Base-by-base conservation (phyloP, 805 yeast species). In the Zygotorulaspora danielsina region DNA sequence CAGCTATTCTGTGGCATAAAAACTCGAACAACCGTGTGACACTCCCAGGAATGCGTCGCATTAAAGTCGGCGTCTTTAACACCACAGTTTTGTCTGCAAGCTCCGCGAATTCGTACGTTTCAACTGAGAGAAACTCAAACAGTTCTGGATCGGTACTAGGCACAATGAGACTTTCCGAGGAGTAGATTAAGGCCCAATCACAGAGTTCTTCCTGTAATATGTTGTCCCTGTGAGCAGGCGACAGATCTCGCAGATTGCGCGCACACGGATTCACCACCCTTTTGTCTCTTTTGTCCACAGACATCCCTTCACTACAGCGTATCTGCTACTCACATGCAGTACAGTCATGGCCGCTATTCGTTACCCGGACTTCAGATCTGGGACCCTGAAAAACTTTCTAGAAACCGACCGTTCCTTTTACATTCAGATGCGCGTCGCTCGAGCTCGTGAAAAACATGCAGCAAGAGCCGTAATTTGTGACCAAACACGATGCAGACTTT, bases 341-440 rank as follows among this genome's bases (percentile, higher is more conserved):
- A 27, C 16, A 16, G 16, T 27, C 31, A 27, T 27, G 24, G 24
- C 7, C 7, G 24, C 3, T 27, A n/a, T 11, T 27, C 16, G 16
- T 16, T 27, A 27, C 31, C 17, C 4, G 31, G 31, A 27, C 31
- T 11, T 11, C 31, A 27, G 31, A 27, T 27, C 31, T 13, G 31
- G 13, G 16, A 27, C 16, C 31, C 31, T 13, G 6, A 27, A 27
- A 27, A 27, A 5, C 16, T 27, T 11, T 27, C 16, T 27, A n/a
- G n/a, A n/a, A n/a, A n/a, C n/a, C n/a, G n/a, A n/a, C n/a, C n/a
- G n/a, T n/a, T n/a, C n/a, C n/a, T n/a, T n/a, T n/a, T n/a, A n/a
- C n/a, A n/a, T n/a, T n/a, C n/a, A n/a, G n/a, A n/a, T n/a, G n/a
- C n/a, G n/a, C n/a, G n/a, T n/a, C n/a, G n/a, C n/a, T n/a, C n/a